Percentiles rank a stretch among this genome's conserved stretches.
Conservation (phyloP, 495 filamentous ascomycete genomes). For the Podospora appendiculata region DNA sequence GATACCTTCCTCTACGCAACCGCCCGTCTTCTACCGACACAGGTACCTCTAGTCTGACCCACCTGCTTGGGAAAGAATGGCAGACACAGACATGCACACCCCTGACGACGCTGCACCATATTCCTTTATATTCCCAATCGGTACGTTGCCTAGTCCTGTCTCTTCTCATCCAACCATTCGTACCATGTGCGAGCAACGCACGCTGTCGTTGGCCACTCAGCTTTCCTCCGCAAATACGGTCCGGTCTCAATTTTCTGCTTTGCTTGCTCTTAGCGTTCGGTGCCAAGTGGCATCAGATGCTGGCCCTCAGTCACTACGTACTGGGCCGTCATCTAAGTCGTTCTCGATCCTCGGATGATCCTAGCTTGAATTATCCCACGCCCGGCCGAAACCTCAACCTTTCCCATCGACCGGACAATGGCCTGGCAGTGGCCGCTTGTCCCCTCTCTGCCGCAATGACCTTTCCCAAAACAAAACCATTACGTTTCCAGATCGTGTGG, state of each 20-base stretch:
- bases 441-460: not conserved
- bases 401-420: constrained; percentile 15
- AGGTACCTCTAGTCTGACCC: not conserved
- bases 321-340: too few relatives aligned
- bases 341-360: not conserved
- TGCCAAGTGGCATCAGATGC: constrained; percentile 13
- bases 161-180: constrained; percentile 37
- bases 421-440: not conserved
- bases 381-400: constrained; percentile 1
- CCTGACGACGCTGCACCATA: constrained; percentile 33
- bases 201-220: constrained; percentile 28
- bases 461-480: not conserved
- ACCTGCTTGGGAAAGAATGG: constrained; percentile 14
- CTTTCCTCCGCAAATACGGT: constrained; percentile 12
- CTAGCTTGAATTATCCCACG: constrained; percentile 5
- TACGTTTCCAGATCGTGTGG: constrained; percentile 4
- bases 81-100: constrained; percentile 32
- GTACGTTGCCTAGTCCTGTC: constrained; percentile 26
- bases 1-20: too few relatives aligned
- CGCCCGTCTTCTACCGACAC: too few relatives aligned
- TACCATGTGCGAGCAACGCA: constrained; percentile 33
- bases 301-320: too few relatives aligned
- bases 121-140: constrained; percentile 43
- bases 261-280: constrained; percentile 11
- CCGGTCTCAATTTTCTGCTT: not conserved